A percentile compares a stretch with the other conserved stretches of the same genome.
Evolutionary conservation across 352 stramenopile species (phyloP).

Genomic region (Phytophthora palmivora): DNA sequence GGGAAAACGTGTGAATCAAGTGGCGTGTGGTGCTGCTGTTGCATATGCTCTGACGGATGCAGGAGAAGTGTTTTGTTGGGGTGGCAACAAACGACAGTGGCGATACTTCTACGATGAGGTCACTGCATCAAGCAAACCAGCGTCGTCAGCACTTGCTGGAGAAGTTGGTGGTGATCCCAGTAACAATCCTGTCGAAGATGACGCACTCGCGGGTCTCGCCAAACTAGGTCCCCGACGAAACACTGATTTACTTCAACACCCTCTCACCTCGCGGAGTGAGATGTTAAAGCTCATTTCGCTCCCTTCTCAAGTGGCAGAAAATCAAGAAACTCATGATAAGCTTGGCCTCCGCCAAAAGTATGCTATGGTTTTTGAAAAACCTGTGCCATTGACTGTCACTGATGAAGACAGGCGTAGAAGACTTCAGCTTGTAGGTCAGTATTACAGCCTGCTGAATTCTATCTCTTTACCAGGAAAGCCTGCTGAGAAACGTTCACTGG

Average conservation of each 20-base stretch:
- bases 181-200: background rate
- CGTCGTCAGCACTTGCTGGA: background rate
- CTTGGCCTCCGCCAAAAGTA: constrained; percentile 59
- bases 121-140: constrained; percentile 17
- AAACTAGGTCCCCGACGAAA: constrained; percentile 8
- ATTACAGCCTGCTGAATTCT: constrained; percentile 73
- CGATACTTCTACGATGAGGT: constrained; percentile 72
- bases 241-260: constrained; percentile 14
- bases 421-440: constrained; percentile 54
- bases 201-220: background rate
- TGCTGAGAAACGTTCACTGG: constrained; percentile 24
- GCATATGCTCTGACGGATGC: constrained; percentile 73
- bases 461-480: constrained; percentile 21
- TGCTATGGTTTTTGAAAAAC: constrained; percentile 55
- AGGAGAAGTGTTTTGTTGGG: constrained; percentile 82
- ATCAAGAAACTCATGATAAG: constrained; percentile 40
- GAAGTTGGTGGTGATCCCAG: background rate
- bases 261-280: constrained; percentile 61
- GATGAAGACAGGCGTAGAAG: constrained; percentile 57
- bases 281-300: constrained; percentile 66
- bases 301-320: constrained; percentile 51
- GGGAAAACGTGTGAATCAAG: constrained; percentile 66
- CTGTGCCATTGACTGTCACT: constrained; percentile 35
- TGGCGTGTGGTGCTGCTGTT: constrained; percentile 57
- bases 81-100: constrained; percentile 73